Evolutionary conservation across 1,139 yeast species (phyloP).

Genomic region (Scheffersomyces quercinus): DNA sequence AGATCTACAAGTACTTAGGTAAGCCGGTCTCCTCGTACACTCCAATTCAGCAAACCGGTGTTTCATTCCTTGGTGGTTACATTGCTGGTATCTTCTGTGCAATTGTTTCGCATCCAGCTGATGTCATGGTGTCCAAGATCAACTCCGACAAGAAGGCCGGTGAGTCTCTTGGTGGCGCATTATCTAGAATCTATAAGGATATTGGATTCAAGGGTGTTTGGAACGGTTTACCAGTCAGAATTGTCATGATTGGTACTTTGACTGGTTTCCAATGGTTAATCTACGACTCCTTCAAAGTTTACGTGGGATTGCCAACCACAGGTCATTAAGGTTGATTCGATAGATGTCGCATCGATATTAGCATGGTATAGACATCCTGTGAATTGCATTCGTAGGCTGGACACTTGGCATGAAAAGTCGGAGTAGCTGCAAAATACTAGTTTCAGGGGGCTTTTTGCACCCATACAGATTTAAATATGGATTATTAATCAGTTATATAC

Average conservation of each 20-base stretch:
- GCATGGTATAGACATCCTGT: too few species aligned
- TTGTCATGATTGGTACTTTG: slow-evolving; percentile 93
- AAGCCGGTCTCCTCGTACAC: slow-evolving; percentile 41
- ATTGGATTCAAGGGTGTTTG: slow-evolving; percentile 91
- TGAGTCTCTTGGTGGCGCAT: slow-evolving; percentile 68
- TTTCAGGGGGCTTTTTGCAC: too few species aligned
- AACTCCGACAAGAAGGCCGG: slow-evolving; percentile 70
- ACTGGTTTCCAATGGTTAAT: slow-evolving; percentile 97
- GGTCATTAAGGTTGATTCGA: slow-evolving; percentile 43
- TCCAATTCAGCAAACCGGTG: slow-evolving; percentile 80
- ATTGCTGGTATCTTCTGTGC: slow-evolving; percentile 97
- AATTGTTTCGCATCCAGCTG: slow-evolving; percentile 93
- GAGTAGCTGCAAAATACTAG: too few species aligned
- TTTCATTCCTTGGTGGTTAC: slow-evolving; percentile 91
- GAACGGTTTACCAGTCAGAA: slow-evolving; percentile 94
- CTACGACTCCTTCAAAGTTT: slow-evolving; percentile 91
- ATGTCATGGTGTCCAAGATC: slow-evolving; percentile 92
- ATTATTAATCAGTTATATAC: too few species aligned
- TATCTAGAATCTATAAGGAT: slow-evolving; percentile 68
- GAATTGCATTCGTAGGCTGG: too few species aligned
- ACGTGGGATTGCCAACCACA: slow-evolving; percentile 88
- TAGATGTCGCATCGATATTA: not conserved
- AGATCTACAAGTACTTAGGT: slow-evolving; percentile 57
- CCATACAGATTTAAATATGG: too few species aligned
- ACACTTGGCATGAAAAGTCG: too few species aligned